Evolutionary conservation across 1,284 basidiomycete genomes (phyloP).

Genomic region (Marasmius oreades): DNA sequence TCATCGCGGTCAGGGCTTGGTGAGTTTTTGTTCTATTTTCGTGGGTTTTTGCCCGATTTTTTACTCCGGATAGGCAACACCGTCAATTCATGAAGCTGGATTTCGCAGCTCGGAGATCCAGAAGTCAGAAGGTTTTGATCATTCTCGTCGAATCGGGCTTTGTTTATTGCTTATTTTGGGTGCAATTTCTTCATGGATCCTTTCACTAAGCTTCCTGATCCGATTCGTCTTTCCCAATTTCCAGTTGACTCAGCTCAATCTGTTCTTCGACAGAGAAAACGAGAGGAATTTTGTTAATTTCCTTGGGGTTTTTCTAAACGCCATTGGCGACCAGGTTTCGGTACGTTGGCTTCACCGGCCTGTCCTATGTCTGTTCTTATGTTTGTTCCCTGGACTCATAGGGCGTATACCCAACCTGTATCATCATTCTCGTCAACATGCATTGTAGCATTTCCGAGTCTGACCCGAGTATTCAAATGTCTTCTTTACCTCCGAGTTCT

Average conservation of each 20-base stretch:
- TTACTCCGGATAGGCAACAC: too few relatives aligned
- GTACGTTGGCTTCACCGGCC: neutral
- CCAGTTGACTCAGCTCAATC: constrained; percentile 6
- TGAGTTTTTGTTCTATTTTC: neutral
- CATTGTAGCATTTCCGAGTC: constrained; percentile 3
- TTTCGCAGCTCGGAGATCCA: neutral
- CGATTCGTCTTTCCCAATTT: too few relatives aligned
- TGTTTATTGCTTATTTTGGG: constrained; percentile 12
- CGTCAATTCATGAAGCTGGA: neutral
- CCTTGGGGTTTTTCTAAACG: constrained; percentile 1
- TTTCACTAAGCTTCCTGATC: too few relatives aligned
- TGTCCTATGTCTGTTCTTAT: neutral
- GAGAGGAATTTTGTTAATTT: neutral
- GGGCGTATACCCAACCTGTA: constrained; percentile 6
- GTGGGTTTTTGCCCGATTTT: too few relatives aligned
- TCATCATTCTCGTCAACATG: constrained; percentile 7
- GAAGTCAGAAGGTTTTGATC: constrained; percentile 6
- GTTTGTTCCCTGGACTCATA: neutral
- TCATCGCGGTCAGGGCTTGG: constrained; percentile 10
- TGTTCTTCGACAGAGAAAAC: constrained; percentile 1
- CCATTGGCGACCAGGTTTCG: constrained; percentile 10
- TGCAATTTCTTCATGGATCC: too few relatives aligned
- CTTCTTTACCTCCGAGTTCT: neutral
- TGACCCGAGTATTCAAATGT: neutral
- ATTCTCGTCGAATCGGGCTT: constrained; percentile 10